phyloP scores from a whole-genome alignment of 2,329 filamentous ascomycete genomes.

The Colletotrichum filicis region DNA sequence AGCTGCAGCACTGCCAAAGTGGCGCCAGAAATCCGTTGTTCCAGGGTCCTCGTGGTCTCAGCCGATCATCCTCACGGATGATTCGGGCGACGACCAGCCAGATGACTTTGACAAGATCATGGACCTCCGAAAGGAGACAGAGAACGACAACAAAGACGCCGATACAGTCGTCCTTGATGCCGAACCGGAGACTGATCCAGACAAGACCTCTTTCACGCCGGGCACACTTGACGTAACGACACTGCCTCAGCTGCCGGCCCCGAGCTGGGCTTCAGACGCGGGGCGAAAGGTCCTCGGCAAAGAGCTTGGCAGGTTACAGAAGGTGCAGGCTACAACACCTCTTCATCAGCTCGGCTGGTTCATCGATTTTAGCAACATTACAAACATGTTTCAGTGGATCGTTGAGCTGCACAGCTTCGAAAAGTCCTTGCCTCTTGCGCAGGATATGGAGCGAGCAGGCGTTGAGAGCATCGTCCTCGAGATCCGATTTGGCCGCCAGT shows the following conservation, averaged over 20 bases:
- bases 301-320: conserved; percentile 73
- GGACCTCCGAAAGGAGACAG: conserved; percentile 17
- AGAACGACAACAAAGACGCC: background rate
- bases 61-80: background rate
- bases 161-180: background rate
- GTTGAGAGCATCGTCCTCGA: conserved; percentile 81
- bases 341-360: conserved; percentile 84
- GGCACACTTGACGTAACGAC: conserved; percentile 70
- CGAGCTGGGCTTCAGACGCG: conserved; percentile 69
- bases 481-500: conserved; percentile 81
- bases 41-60: background rate
- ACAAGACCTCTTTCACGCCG: conserved; percentile 67
- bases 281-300: conserved; percentile 72
- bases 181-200: conserved; percentile 12
- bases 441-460: conserved; percentile 75
- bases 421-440: conserved; percentile 71
- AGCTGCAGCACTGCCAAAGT: conserved; percentile 39
- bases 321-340: conserved; percentile 70
- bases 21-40: conserved; percentile 1
- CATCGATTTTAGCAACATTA: conserved; percentile 73
- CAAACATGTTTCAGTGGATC: conserved; percentile 91
- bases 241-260: conserved; percentile 73
- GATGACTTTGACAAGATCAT: conserved; percentile 39
- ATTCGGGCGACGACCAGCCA: conserved; percentile 8
- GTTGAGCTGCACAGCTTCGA: conserved; percentile 90